Evolutionary conservation across 2,329 filamentous ascomycete genomes (phyloP).

Genomic region (Monosporascus ibericus): DNA sequence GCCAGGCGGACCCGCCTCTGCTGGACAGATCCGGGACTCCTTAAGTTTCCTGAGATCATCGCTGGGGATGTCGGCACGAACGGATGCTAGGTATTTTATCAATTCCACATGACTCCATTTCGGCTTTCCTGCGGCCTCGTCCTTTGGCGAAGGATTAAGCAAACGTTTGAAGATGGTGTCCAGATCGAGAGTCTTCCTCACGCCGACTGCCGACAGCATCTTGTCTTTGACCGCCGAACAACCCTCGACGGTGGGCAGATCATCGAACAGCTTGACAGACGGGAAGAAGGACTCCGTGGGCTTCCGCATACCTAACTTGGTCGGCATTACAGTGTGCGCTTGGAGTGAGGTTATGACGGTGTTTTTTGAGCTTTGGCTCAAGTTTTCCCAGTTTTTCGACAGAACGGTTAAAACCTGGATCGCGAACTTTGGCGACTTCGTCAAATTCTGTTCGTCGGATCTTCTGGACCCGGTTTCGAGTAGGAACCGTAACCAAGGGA

Average conservation of each 20-base stretch:
- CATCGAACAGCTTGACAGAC: constrained; percentile 90
- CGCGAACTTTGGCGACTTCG: constrained; percentile 66
- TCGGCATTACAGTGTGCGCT: constrained; percentile 73
- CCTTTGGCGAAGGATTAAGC: constrained; percentile 52
- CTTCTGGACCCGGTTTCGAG: constrained; percentile 59
- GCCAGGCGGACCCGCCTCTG: constrained; percentile 56
- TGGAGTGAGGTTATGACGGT: constrained; percentile 60
- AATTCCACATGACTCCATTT: constrained; percentile 92
- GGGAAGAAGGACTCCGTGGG: constrained; percentile 87
- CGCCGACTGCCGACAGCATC: constrained; percentile 74
- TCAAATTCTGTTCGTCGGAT: constrained; percentile 61
- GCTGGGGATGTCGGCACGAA: constrained; percentile 78
- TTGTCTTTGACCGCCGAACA: constrained; percentile 84
- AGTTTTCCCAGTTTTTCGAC: constrained; percentile 85
- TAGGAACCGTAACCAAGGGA: constrained; percentile 80
- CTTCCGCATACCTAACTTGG: constrained; percentile 81
- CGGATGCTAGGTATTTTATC: constrained; percentile 88
- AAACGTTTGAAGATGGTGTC: constrained; percentile 89
- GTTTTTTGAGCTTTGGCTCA: constrained; percentile 60
- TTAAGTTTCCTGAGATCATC: constrained; percentile 76
- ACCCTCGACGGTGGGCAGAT: constrained; percentile 74
- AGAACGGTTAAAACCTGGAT: constrained; percentile 70
- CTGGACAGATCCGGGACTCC: constrained; percentile 74
- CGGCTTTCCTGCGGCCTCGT: constrained; percentile 44
- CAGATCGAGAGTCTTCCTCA: constrained; percentile 91